Percentiles rank a stretch among this genome's conserved stretches.
Conservation (phyloP, 2,329 filamentous ascomycete genomes). For the Fusarium chaquense region DNA sequence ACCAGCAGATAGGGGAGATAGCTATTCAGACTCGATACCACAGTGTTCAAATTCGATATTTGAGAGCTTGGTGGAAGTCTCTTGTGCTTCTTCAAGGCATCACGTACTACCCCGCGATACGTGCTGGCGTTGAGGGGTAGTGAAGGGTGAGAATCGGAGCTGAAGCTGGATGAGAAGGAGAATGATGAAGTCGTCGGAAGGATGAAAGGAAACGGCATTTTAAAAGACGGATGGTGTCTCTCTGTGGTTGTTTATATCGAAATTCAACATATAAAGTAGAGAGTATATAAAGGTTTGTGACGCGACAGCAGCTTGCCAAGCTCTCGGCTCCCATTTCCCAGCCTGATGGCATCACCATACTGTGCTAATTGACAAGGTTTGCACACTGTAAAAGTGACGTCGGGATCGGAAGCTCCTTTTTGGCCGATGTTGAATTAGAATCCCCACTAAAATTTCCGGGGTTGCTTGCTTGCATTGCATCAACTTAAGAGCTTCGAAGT, state of each 20-base stretch:
- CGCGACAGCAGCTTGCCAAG: constrained; percentile 38
- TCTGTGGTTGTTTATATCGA: neutral
- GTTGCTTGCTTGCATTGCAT: constrained; percentile 19
- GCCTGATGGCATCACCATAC: constrained; percentile 43
- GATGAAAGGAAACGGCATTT: constrained; percentile 90
- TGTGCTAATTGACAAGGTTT: constrained; percentile 1
- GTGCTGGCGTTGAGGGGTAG: constrained; percentile 86
- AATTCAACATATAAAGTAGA: neutral
- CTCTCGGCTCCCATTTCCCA: constrained; percentile 18
- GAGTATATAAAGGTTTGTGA: constrained; percentile 10
- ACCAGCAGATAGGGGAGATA: constrained; percentile 89
- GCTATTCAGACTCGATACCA: constrained; percentile 76
- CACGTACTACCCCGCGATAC: constrained; percentile 83
- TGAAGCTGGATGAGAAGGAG: constrained; percentile 81
- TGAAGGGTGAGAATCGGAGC: constrained; percentile 87
- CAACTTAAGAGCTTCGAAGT: constrained; percentile 29
- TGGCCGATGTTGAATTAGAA: constrained; percentile 11
- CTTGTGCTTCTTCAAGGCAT: constrained; percentile 90
- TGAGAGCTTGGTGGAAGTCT: constrained; percentile 80
- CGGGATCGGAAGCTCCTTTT: constrained; percentile 44
- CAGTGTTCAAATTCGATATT: constrained; percentile 74
- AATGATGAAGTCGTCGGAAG: constrained; percentile 92
- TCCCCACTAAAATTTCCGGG: constrained; percentile 44
- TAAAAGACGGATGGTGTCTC: constrained; percentile 23
- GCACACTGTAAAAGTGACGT: constrained; percentile 28